phyloP scores from a whole-genome alignment of 208 protist genomes.

The Leishmania mexicana region DNA sequence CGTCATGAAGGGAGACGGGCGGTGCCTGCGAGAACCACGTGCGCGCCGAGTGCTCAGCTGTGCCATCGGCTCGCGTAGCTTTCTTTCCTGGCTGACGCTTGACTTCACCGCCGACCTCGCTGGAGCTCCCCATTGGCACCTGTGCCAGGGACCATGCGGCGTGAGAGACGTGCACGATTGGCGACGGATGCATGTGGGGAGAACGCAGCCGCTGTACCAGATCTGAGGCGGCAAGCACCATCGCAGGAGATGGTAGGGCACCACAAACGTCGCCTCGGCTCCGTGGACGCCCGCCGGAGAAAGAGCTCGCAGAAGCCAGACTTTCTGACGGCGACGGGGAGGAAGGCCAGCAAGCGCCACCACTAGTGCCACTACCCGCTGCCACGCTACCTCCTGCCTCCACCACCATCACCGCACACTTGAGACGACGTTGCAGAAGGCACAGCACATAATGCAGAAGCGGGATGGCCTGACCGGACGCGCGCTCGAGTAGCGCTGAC shows the following conservation, averaged over 20 bases:
- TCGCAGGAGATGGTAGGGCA: constrained; percentile 8
- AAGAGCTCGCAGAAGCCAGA: neutral
- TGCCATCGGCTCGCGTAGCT: neutral
- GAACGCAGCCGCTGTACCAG: constrained; percentile 19
- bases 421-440: constrained; percentile 56
- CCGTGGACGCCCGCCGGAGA: neutral
- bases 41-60: neutral
- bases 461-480: constrained; percentile 43
- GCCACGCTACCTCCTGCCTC: constrained; percentile 24
- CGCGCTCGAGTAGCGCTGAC: constrained; percentile 60
- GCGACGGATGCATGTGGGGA: constrained; percentile 14
- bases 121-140: neutral
- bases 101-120: neutral
- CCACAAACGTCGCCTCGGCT: neutral
- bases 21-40: neutral
- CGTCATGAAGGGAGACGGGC: constrained; percentile 21
- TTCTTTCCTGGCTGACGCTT: constrained; percentile 5
- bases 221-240: constrained; percentile 26
- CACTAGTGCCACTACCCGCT: neutral
- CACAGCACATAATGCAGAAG: constrained; percentile 58
- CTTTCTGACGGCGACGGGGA: neutral
- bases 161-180: neutral
- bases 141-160: neutral
- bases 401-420: constrained; percentile 62
- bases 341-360: neutral